phyloP scores from a whole-genome alignment of 2,329 filamentous ascomycete genomes.

The Plectosphaerella sp. region DNA sequence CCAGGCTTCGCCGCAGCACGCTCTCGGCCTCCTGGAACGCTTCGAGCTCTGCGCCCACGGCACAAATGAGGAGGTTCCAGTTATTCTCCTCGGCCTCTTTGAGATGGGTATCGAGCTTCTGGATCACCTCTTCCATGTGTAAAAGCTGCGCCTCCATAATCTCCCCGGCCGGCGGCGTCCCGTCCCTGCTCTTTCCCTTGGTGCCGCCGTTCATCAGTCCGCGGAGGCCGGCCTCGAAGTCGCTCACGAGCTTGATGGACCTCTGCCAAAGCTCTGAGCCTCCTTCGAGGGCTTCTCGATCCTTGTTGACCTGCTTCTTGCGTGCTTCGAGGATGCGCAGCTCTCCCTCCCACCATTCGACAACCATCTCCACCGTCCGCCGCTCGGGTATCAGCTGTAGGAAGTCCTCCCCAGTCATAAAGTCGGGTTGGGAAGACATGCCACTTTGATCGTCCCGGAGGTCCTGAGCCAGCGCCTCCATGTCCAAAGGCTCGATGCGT shows the following conservation, averaged over 20 bases:
- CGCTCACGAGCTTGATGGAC: slow-evolving; percentile 51
- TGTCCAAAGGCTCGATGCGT: slow-evolving; percentile 48
- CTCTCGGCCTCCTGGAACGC: slow-evolving; percentile 58
- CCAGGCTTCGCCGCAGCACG: slow-evolving; percentile 42
- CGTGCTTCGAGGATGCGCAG: slow-evolving; percentile 49
- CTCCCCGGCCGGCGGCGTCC: slow-evolving; percentile 25
- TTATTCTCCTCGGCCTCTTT: slow-evolving; percentile 53
- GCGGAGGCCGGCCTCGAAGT: slow-evolving; percentile 63
- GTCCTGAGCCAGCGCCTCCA: slow-evolving; percentile 30
- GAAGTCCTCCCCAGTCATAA: slow-evolving; percentile 43
- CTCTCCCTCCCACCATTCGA: slow-evolving; percentile 66
- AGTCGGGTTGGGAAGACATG: neutral
- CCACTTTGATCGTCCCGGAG: neutral
- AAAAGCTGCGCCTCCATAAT: slow-evolving; percentile 41
- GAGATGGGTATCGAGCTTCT: slow-evolving; percentile 49
- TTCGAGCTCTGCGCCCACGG: slow-evolving; percentile 69
- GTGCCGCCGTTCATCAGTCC: slow-evolving; percentile 41
- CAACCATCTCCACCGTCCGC: slow-evolving; percentile 66
- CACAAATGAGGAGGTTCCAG: slow-evolving; percentile 73
- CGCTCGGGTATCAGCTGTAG: slow-evolving; percentile 57
- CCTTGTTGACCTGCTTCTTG: slow-evolving; percentile 52
- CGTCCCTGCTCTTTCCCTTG: slow-evolving; percentile 23
- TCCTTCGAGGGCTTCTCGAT: slow-evolving; percentile 62
- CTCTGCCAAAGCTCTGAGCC: slow-evolving; percentile 65
- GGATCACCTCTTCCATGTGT: slow-evolving; percentile 53